Evolutionary conservation across 2,329 filamentous ascomycete genomes (phyloP).

Genomic region (Colletotrichum limetticola): DNA sequence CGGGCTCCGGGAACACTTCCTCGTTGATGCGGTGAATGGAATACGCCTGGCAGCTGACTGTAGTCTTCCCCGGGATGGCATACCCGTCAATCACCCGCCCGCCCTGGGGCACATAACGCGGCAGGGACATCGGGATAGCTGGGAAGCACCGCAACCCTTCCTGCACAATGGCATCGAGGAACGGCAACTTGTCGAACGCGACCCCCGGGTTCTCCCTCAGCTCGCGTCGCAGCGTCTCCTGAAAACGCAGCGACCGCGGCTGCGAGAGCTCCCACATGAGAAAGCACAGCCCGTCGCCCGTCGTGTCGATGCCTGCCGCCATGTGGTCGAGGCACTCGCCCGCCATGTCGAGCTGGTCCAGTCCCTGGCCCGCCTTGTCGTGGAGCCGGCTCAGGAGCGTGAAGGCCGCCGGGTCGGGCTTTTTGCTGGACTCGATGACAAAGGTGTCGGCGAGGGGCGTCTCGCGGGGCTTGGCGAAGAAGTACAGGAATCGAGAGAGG

Average conservation of each 20-base stretch:
- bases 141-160: slow-evolving; percentile 72
- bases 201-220: slow-evolving; percentile 52
- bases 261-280: slow-evolving; percentile 78
- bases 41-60: slow-evolving; percentile 71
- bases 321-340: slow-evolving; percentile 79
- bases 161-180: slow-evolving; percentile 71
- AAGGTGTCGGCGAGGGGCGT: slow-evolving; percentile 69
- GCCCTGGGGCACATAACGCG: slow-evolving; percentile 65
- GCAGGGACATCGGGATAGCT: slow-evolving; percentile 75
- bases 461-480: slow-evolving; percentile 64
- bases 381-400: slow-evolving; percentile 70
- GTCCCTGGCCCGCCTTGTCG: slow-evolving; percentile 55
- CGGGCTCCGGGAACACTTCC: slow-evolving; percentile 81
- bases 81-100: slow-evolving; percentile 67
- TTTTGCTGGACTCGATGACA: slow-evolving; percentile 62
- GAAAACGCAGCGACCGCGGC: slow-evolving; percentile 61
- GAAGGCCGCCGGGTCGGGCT: slow-evolving; percentile 59
- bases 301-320: slow-evolving; percentile 78
- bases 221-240: slow-evolving; percentile 64
- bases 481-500: slow-evolving; percentile 55
- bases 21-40: slow-evolving; percentile 68
- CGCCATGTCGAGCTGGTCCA: slow-evolving; percentile 66
- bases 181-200: slow-evolving; percentile 62
- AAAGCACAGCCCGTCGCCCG: slow-evolving; percentile 75
- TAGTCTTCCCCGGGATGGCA: slow-evolving; percentile 62